Conservation (phyloP, 208 protist species). For the Angomonas ambiguus region DNA sequence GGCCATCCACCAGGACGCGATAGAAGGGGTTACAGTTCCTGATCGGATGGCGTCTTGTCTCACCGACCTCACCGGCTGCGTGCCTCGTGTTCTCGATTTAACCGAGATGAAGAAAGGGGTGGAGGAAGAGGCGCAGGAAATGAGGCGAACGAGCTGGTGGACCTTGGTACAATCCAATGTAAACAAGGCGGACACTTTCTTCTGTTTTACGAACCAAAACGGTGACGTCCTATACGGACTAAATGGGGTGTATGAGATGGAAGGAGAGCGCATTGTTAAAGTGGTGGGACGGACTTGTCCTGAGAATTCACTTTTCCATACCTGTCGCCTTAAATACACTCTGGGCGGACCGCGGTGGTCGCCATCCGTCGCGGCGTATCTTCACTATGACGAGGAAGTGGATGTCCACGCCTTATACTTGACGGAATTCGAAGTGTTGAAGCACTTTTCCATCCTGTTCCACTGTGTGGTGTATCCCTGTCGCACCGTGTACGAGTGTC, state of each 20-base stretch:
- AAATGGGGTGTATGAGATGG: background rate
- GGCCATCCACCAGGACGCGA: conserved; percentile 67
- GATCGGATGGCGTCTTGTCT: conserved; percentile 60
- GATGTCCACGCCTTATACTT: background rate
- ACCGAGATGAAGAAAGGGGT: conserved; percentile 21
- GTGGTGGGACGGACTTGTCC: background rate
- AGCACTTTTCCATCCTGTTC: conserved; percentile 10
- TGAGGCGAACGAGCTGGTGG: background rate
- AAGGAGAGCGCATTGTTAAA: background rate
- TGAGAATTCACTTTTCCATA: background rate
- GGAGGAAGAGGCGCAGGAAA: conserved; percentile 29
- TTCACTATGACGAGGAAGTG: background rate
- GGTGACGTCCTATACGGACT: background rate
- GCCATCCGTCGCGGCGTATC: background rate
- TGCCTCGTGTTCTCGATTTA: conserved; percentile 29
- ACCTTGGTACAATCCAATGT: background rate
- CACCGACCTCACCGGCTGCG: conserved; percentile 66
- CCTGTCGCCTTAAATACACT: background rate
- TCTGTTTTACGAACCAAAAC: background rate
- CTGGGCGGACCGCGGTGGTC: background rate
- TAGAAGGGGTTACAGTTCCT: conserved; percentile 38
- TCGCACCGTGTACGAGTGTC: background rate
- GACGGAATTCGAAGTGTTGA: background rate
- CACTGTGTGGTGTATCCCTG: conserved; percentile 37
- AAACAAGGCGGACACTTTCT: background rate